phyloP scores from a whole-genome alignment of 352 stramenopile species.

The Globisporangium polare region DNA sequence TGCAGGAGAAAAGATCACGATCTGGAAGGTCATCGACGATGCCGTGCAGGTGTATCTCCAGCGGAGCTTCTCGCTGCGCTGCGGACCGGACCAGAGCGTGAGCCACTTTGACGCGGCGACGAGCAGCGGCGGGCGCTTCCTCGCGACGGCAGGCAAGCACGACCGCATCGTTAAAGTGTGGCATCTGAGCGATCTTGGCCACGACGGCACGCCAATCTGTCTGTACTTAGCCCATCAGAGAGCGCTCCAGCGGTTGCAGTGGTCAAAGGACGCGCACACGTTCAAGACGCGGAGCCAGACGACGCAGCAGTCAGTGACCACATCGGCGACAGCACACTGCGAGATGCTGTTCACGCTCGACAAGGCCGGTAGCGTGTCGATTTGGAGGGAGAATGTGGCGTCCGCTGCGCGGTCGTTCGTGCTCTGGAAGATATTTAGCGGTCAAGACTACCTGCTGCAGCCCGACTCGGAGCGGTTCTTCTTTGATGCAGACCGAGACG shows the following conservation, averaged over 20 bases:
- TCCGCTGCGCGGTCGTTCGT: slow-evolving; percentile 46
- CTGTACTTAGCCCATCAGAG: slow-evolving; percentile 60
- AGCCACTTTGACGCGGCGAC: slow-evolving; percentile 60
- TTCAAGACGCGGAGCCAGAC: slow-evolving; percentile 31
- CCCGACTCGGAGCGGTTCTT: slow-evolving; percentile 19
- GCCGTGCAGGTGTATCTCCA: slow-evolving; percentile 76
- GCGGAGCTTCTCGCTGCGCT: slow-evolving; percentile 47
- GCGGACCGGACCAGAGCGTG: slow-evolving; percentile 15
- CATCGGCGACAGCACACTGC: slow-evolving; percentile 11
- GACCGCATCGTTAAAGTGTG: slow-evolving; percentile 77
- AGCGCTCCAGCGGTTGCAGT: slow-evolving; percentile 46
- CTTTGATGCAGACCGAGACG: slow-evolving; percentile 4
- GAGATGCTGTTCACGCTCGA: slow-evolving; percentile 84
- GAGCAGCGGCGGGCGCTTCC: slow-evolving; percentile 41
- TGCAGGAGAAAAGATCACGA: slow-evolving; percentile 61
- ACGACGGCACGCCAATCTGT: slow-evolving; percentile 51
- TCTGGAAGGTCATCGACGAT: slow-evolving; percentile 84
- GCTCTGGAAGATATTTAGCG: slow-evolving; percentile 59
- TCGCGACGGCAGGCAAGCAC: slow-evolving; percentile 50
- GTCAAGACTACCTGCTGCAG: slow-evolving; percentile 27
- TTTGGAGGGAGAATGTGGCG: slow-evolving; percentile 68
- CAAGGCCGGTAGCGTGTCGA: slow-evolving; percentile 50
- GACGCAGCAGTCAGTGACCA: neutral
- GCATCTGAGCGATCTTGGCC: slow-evolving; percentile 44
- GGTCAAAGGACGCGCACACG: slow-evolving; percentile 52